phyloP scores from a whole-genome alignment of 1,284 basidiomycete species.

The Marasmius oreades region DNA sequence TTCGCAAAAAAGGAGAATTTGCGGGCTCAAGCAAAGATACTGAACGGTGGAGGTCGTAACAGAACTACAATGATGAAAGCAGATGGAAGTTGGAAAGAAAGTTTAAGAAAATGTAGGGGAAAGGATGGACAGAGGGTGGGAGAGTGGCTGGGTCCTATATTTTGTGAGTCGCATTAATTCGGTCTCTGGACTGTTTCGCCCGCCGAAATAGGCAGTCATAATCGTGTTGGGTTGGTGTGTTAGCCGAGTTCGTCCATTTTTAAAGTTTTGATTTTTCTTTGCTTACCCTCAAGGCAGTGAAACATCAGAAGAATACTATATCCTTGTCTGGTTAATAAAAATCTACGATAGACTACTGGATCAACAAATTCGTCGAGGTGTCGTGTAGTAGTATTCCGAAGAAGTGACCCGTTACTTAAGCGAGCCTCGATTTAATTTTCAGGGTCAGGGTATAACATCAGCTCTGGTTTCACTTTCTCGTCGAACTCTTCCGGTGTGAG shows the following conservation, averaged over 20 bases:
- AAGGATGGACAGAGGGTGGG: conserved; percentile 2
- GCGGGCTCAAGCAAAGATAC: background rate
- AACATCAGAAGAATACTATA: background rate
- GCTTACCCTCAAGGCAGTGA: no score
- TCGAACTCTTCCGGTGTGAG: conserved; percentile 94
- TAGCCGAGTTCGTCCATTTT: background rate
- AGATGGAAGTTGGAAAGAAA: conserved; percentile 1
- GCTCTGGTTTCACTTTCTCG: conserved; percentile 90
- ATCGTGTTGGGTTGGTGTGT: background rate
- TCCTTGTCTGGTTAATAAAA: background rate
- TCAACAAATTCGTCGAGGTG: background rate
- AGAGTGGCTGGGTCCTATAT: background rate
- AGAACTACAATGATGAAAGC: background rate
- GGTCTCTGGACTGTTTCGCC: background rate
- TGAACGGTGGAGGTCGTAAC: background rate
- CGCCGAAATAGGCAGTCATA: background rate
- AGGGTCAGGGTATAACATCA: conserved; percentile 76
- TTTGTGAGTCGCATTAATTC: background rate
- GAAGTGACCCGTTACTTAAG: background rate
- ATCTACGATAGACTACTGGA: background rate
- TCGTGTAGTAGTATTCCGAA: no score
- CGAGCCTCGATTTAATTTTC: conserved; percentile 19
- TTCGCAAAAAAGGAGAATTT: background rate
- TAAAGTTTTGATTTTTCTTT: background rate
- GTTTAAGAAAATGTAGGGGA: background rate